phyloP scores from a whole-genome alignment of 2,329 filamentous ascomycete genomes.

The Fusarium irregulare region DNA sequence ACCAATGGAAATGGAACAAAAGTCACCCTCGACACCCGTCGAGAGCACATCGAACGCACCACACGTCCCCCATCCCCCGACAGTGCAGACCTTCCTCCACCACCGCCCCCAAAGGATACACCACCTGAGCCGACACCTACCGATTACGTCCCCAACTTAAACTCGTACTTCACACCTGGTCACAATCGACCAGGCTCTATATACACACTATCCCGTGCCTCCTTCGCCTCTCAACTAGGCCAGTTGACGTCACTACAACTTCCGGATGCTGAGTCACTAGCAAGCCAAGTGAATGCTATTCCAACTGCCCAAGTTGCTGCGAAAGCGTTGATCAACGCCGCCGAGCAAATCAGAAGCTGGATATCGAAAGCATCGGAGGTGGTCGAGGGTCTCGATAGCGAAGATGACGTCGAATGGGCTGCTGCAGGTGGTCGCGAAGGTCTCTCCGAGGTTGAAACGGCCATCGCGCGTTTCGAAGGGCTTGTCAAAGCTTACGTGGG shows the following conservation, averaged over 20 bases:
- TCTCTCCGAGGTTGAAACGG: conserved; percentile 75
- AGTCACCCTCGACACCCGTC: conserved; percentile 66
- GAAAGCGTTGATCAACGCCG: conserved; percentile 84
- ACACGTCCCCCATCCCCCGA: conserved; percentile 54
- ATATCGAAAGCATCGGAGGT: conserved; percentile 93
- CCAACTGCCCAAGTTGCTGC: conserved; percentile 86
- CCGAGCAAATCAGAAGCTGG: conserved; percentile 94
- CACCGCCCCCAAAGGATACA: conserved; percentile 55
- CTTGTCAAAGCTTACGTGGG: conserved; percentile 92
- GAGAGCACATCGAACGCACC: conserved; percentile 67
- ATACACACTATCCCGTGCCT: conserved; percentile 90
- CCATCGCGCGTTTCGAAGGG: conserved; percentile 86
- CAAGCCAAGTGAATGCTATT: conserved; percentile 85
- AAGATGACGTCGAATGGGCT: conserved; percentile 98
- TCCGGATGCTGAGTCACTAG: conserved; percentile 85
- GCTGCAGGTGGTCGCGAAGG: conserved; percentile 86
- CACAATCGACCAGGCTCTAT: conserved; percentile 83
- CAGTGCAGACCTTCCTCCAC: conserved; percentile 53
- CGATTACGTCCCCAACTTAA: conserved; percentile 62
- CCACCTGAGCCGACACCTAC: conserved; percentile 53
- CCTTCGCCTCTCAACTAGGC: conserved; percentile 91
- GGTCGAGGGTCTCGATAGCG: conserved; percentile 87
- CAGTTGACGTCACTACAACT: conserved; percentile 91
- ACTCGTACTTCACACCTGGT: conserved; percentile 74
- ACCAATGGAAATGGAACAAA: conserved; percentile 75